Percentiles rank a stretch among this genome's conserved stretches.
These are phyloP conservation scores for Pouteria glomerata DNA, from an alignment of 148 eudicot species.

Conservation along the genomic window DNA sequence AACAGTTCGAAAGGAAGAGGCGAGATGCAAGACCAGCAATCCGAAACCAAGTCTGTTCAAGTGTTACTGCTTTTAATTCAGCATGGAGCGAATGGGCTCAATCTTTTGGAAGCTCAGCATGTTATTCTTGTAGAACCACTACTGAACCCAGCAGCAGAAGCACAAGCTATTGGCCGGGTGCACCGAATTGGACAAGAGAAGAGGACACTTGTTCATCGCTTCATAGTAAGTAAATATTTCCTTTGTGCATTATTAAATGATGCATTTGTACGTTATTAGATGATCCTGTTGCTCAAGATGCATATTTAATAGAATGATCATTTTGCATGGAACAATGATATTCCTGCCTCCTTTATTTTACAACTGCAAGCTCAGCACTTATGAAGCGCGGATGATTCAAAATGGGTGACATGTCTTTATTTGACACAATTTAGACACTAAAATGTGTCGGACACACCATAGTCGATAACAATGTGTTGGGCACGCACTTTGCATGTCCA, in stretches of 20 bases:
- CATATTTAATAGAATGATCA: not conserved
- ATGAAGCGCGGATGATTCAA: not conserved
- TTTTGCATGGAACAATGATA: not conserved
- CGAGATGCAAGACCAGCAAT: conserved; percentile 14
- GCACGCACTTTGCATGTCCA: too few species aligned
- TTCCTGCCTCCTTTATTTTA: not conserved
- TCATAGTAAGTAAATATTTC: conserved; percentile 46
- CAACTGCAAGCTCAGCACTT: not conserved
- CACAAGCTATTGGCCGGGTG: conserved; percentile 92
- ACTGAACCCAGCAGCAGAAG: conserved; percentile 95
- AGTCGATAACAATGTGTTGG: too few species aligned
- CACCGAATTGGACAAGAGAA: conserved; percentile 86
- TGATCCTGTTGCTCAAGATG: not conserved
- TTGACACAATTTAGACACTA: too few species aligned
- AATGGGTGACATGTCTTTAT: too few species aligned
- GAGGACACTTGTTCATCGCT: conserved; percentile 80
- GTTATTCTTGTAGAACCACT: conserved; percentile 92
- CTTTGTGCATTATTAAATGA: not conserved
- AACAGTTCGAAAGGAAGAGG: conserved; percentile 19
- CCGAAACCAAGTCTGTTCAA: conserved; percentile 42
- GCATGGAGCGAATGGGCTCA: conserved; percentile 95
- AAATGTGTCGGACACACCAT: not conserved
- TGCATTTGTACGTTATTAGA: not conserved
- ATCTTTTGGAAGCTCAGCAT: conserved; percentile 96
- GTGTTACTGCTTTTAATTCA: conserved; percentile 76